phyloP scores from a whole-genome alignment of 176 grass and related monocot species.

The Coix lacrymajobi region DNA sequence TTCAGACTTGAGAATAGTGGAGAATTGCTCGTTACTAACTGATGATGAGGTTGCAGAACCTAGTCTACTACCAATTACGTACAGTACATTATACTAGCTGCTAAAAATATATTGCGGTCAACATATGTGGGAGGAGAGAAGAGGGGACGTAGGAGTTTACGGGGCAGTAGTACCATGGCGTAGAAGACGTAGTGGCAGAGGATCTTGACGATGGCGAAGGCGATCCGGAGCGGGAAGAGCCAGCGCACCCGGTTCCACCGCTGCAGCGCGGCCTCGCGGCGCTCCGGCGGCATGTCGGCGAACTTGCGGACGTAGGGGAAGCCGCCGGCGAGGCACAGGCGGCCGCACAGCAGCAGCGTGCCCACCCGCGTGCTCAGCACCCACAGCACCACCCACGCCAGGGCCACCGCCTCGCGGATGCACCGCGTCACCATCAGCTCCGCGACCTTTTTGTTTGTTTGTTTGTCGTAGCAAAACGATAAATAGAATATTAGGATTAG shows the following conservation, averaged over 20 bases:
- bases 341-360: constrained; percentile 68
- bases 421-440: constrained; percentile 59
- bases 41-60: not conserved
- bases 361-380: constrained; percentile 60
- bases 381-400: constrained; percentile 68
- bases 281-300: constrained; percentile 54
- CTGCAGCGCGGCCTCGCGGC: constrained; percentile 46
- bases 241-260: constrained; percentile 52
- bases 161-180: constrained; percentile 36
- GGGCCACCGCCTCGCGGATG: constrained; percentile 35
- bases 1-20: not conserved
- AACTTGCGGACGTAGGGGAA: constrained; percentile 64
- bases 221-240: constrained; percentile 51
- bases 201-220: constrained; percentile 61
- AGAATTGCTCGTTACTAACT: not conserved
- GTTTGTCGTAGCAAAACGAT: not conserved
- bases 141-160: not conserved
- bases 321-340: constrained; percentile 21
- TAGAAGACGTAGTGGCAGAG: constrained; percentile 69
- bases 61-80: not conserved
- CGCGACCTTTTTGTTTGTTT: constrained; percentile 44
- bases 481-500: too few species aligned
- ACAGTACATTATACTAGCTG: too few species aligned
- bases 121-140: not conserved
- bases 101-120: not conserved